A percentile compares a stretch with the other conserved stretches of the same genome.
Evolutionary conservation across 768 basidiomycete genomes (phyloP).

Genomic region (Peribolospora baueri): DNA sequence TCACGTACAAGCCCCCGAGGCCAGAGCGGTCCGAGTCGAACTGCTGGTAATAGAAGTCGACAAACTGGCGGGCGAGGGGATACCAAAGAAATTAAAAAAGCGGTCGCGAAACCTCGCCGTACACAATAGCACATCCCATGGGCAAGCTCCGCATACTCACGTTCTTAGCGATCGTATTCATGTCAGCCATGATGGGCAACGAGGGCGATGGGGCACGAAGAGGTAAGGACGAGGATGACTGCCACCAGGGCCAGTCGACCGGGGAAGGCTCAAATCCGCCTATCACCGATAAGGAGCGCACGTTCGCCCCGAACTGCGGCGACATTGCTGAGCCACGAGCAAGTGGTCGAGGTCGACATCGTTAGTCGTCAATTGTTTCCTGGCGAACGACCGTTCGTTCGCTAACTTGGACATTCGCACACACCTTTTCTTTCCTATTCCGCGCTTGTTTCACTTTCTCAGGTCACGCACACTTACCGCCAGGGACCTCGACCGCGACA

Average conservation of each 20-base stretch:
- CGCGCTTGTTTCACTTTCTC: no score
- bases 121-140: neutral
- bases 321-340: no score
- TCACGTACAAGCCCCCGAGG: slow-evolving; percentile 51
- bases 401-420: no score
- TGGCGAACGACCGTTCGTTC: no score
- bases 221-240: neutral
- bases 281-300: neutral
- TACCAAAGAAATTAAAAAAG: neutral
- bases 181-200: slow-evolving; percentile 36
- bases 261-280: neutral
- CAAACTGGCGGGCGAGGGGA: slow-evolving; percentile 24
- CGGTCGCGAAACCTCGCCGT: neutral
- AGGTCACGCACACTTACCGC: no score
- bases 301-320: no score
- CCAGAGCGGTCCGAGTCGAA: slow-evolving; percentile 40
- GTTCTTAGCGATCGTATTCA: slow-evolving; percentile 46
- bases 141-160: slow-evolving; percentile 3
- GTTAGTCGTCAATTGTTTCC: no score
- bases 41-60: slow-evolving; percentile 47
- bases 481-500: no score
- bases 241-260: no score
- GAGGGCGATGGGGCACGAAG: neutral
- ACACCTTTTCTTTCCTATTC: no score
- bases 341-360: no score